Percentiles rank a stretch among this genome's conserved stretches.
phyloP scores from a whole-genome alignment of 2,329 filamentous ascomycete species.

The Stemphylium beticola region DNA sequence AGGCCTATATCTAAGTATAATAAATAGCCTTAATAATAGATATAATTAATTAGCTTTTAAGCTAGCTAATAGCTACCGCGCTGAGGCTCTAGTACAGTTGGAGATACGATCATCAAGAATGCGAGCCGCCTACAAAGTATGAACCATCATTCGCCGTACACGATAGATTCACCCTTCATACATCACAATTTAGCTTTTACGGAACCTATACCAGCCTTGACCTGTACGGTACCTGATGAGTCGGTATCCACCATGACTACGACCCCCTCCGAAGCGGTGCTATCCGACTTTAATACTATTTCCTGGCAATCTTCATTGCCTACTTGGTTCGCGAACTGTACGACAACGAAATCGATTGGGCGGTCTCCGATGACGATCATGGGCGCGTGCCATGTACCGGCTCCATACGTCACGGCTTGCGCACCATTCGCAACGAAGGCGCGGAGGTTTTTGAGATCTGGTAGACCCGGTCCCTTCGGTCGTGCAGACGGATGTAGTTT shows the following conservation, averaged over 20 bases:
- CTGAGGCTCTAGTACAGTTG: too few relatives aligned
- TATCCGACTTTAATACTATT: conserved; percentile 55
- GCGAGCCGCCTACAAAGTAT: background rate
- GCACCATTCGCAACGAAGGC: conserved; percentile 80
- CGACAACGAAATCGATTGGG: conserved; percentile 79
- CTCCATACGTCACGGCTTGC: conserved; percentile 89
- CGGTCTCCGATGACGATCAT: conserved; percentile 83
- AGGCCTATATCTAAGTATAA: too few relatives aligned
- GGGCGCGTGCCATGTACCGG: conserved; percentile 94
- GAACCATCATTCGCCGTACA: background rate
- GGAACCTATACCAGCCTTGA: conserved; percentile 44
- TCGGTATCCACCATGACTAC: conserved; percentile 45
- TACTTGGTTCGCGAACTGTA: conserved; percentile 87
- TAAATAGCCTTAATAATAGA: too few relatives aligned
- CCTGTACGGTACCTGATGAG: conserved; percentile 39
- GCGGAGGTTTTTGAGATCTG: conserved; percentile 71
- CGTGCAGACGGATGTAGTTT: conserved; percentile 39
- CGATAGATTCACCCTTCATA: background rate
- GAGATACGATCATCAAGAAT: background rate
- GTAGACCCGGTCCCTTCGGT: conserved; percentile 64
- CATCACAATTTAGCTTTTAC: conserved; percentile 38
- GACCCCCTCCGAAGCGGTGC: conserved; percentile 39
- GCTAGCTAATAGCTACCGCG: too few relatives aligned
- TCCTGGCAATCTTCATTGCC: conserved; percentile 87
- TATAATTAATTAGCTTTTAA: too few relatives aligned